A percentile compares a stretch with the other conserved stretches of the same genome.
Evolutionary conservation across 169 alveolate species (phyloP).

Genomic region (Theileria parva): DNA sequence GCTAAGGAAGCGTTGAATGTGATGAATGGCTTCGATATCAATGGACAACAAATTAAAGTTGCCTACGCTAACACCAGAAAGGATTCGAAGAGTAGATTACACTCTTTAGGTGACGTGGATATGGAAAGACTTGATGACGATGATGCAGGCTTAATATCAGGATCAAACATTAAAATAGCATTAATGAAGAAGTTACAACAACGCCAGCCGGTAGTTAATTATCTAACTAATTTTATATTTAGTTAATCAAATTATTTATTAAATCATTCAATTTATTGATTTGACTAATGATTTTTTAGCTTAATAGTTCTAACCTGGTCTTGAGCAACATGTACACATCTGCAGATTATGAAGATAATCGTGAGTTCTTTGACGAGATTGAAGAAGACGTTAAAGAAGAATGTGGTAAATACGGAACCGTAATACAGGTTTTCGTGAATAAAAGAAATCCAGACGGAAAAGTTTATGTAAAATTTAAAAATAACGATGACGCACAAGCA

Average conservation of each 20-base stretch:
- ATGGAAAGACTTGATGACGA: slow-evolving; percentile 73
- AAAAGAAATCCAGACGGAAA: slow-evolving; percentile 78
- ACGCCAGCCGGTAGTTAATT: background rate
- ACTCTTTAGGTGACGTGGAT: slow-evolving; percentile 50
- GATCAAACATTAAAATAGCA: slow-evolving; percentile 77
- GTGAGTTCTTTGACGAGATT: slow-evolving; percentile 80
- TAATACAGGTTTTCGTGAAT: slow-evolving; percentile 77
- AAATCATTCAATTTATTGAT: background rate
- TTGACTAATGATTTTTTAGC: slow-evolving; percentile 11
- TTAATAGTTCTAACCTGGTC: slow-evolving; percentile 67
- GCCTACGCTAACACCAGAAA: slow-evolving; percentile 28
- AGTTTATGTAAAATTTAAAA: slow-evolving; percentile 78
- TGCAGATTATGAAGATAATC: slow-evolving; percentile 72
- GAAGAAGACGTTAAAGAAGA: slow-evolving; percentile 87
- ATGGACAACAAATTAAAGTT: slow-evolving; percentile 88
- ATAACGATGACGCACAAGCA: slow-evolving; percentile 68
- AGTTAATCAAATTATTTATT: background rate
- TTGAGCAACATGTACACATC: slow-evolving; percentile 83
- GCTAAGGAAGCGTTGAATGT: slow-evolving; percentile 94
- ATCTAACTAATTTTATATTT: background rate
- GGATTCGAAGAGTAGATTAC: slow-evolving; percentile 31
- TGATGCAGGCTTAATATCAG: slow-evolving; percentile 78
- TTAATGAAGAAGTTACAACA: slow-evolving; percentile 80
- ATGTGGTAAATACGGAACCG: slow-evolving; percentile 85
- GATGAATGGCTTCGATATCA: slow-evolving; percentile 93